Conservation (phyloP, 495 filamentous ascomycete genomes). For the Chaetomium fimeti region DNA sequence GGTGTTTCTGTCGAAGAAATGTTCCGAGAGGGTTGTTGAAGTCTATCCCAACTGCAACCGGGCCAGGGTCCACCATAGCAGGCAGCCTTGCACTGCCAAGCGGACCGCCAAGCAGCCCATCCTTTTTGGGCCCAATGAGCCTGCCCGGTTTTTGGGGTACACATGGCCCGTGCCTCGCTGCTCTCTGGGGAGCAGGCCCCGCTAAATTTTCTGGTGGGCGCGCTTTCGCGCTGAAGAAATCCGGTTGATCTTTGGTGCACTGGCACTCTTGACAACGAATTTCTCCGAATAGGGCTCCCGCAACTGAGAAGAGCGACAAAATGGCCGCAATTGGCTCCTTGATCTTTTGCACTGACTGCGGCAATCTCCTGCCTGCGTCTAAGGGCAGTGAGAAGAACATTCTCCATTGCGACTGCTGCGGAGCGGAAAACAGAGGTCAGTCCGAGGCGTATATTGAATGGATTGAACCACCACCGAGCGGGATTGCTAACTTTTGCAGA, state of each 20-base stretch:
- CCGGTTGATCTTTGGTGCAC: background rate
- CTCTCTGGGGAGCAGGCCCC: conserved; percentile 7
- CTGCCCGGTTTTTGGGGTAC: background rate
- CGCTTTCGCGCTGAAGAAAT: background rate
- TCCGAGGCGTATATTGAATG: background rate
- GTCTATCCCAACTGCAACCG: background rate
- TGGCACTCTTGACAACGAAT: background rate
- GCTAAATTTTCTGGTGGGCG: conserved; percentile 6
- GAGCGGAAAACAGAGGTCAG: conserved; percentile 75
- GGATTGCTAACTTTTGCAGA: conserved; percentile 52
- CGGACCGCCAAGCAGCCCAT: conserved; percentile 6
- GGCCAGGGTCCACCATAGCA: background rate
- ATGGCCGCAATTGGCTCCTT: conserved; percentile 90
- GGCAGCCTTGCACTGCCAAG: conserved; percentile 19
- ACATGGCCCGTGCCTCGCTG: conserved; percentile 10
- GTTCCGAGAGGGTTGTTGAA: conserved; percentile 6
- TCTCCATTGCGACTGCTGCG: conserved; percentile 81
- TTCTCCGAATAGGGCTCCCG: background rate
- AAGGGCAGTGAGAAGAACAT: conserved; percentile 70
- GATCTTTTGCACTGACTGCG: conserved; percentile 92
- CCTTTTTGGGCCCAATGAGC: conserved; percentile 13
- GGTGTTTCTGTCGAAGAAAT: conserved; percentile 14
- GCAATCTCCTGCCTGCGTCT: conserved; percentile 80
- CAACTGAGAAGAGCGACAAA: background rate
- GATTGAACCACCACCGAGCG: background rate